These are phyloP conservation scores for Sherardia arvensis DNA, from an alignment of 257 asterid genomes.

Conservation along the genomic window DNA sequence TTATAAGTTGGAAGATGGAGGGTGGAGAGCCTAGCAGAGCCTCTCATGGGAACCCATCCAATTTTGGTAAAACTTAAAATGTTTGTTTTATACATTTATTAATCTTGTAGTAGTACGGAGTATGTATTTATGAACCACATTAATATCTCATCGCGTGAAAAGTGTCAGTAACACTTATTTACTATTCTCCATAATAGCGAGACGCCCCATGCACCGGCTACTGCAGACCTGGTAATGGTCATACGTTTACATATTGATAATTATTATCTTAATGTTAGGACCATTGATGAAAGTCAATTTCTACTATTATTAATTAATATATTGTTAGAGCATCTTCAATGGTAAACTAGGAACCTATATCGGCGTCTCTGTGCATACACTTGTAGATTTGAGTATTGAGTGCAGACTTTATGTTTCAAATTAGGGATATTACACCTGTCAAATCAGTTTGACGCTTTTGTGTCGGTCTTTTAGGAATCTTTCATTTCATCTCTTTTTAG, in stretches of 20 bases:
- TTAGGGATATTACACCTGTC: no score
- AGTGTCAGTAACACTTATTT: constrained; percentile 5
- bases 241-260: neutral
- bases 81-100: neutral
- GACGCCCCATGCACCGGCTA: neutral
- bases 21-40: neutral
- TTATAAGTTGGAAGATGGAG: no score
- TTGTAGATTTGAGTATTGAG: no score
- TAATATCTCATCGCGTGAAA: constrained; percentile 2
- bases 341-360: no score
- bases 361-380: no score
- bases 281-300: neutral
- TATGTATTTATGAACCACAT: constrained; percentile 3
- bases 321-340: no score
- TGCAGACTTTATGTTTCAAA: no score
- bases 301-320: no score
- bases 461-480: no score
- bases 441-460: no score
- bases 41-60: constrained; percentile 9
- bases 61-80: neutral
- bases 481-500: no score
- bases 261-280: neutral
- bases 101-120: neutral
- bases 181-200: neutral
- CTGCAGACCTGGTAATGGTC: neutral